A percentile compares a stretch with the other conserved stretches of the same genome.
These are phyloP conservation scores for Yarrowia osloensis DNA, from an alignment of 805 yeast genomes.

Conservation along the genomic window DNA sequence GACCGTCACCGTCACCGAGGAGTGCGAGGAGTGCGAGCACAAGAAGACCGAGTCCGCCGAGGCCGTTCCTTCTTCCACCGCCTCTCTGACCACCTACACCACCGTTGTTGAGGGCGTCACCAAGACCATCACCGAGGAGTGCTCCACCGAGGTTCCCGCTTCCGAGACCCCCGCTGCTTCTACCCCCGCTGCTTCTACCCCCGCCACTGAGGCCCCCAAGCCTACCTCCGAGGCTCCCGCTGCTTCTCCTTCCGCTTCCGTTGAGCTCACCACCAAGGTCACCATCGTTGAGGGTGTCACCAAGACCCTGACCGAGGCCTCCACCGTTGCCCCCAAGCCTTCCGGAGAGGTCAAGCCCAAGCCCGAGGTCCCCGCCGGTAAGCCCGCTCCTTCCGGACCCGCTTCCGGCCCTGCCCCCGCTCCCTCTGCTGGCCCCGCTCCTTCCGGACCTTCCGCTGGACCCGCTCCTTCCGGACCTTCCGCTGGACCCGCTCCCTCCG, in stretches of 20 bases:
- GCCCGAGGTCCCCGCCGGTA: slow-evolving; percentile 4
- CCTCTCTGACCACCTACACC: slow-evolving; percentile 31
- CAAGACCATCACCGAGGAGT: slow-evolving; percentile 31
- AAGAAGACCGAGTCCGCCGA: slow-evolving; percentile 33
- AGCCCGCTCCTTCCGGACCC: slow-evolving; percentile 9
- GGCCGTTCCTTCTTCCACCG: slow-evolving; percentile 35
- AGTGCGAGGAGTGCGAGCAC: slow-evolving; percentile 47
- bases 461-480: background rate
- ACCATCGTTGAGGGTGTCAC: slow-evolving; percentile 31
- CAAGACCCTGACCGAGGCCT: slow-evolving; percentile 6
- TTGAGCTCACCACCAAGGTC: slow-evolving; percentile 22
- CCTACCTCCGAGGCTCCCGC: slow-evolving; percentile 12
- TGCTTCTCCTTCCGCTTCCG: slow-evolving; percentile 29
- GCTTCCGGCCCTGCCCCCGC: slow-evolving; percentile 1
- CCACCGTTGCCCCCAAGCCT: slow-evolving; percentile 3
- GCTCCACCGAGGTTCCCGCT: slow-evolving; percentile 35
- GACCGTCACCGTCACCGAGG: slow-evolving; percentile 80
- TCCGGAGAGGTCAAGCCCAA: background rate
- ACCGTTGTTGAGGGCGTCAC: slow-evolving; percentile 33
- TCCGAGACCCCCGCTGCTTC: background rate
- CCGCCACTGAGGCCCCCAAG: slow-evolving; percentile 3
- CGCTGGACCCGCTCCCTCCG: slow-evolving; percentile 2
- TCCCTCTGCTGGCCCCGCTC: slow-evolving; percentile 18
- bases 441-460: background rate
- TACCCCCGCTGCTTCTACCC: background rate